Evolutionary conservation across 2,329 filamentous ascomycete genomes (phyloP), one percentile per base, ranked within the genome.

Genomic region (Aphanoascus verrucosus): DNA sequence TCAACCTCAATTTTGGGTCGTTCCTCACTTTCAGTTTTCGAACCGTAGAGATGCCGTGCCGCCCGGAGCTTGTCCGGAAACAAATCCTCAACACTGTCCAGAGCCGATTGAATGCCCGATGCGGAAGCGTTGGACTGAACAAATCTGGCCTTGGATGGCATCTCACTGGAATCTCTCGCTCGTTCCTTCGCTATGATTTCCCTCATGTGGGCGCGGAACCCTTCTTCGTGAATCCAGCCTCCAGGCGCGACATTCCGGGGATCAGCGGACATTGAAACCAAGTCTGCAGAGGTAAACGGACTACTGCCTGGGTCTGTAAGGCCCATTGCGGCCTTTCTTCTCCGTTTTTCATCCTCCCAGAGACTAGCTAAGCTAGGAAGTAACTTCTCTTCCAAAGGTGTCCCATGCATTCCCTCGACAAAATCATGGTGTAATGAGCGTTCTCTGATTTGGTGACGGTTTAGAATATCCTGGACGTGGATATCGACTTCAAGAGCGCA

Each of bases 331-430:
- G 79, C 76, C 67, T 86, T 91, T 32, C 90, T 80, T 43, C 90
- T 80, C 55, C 82, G 82, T 0, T 85, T 88, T 67, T 97, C 93
- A 61, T 95, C 88, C 64, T 83, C 83, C 93, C 93, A 98, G 2
- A 98, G 71, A 0, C 87, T 86, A 53, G 88, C 89, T 86, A 98
- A 91, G 58, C 93, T 98, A 63, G 88, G 83, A 4, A 98, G 90
- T 9, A 95, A 76, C 64, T 94, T 95, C 64, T 90, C 74, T 58
- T 87, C 82, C 0, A 76, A 68, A 0, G 80, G 73, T 17, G 84
- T 67, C 2, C 86, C 83, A 35, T 78, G 74, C 9, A 81, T 68
- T 11, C 81, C 78, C 66, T 97, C 93, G 19, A 84, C 73, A 61
- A 98, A 95, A 63, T 90, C 83, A 64, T 96, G 87, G 65, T 98